Percentiles rank a stretch among this genome's conserved stretches.
These are phyloP conservation scores for Zygnema cylindricum DNA, from an alignment of 139 green algal species.

Conservation along the genomic window DNA sequence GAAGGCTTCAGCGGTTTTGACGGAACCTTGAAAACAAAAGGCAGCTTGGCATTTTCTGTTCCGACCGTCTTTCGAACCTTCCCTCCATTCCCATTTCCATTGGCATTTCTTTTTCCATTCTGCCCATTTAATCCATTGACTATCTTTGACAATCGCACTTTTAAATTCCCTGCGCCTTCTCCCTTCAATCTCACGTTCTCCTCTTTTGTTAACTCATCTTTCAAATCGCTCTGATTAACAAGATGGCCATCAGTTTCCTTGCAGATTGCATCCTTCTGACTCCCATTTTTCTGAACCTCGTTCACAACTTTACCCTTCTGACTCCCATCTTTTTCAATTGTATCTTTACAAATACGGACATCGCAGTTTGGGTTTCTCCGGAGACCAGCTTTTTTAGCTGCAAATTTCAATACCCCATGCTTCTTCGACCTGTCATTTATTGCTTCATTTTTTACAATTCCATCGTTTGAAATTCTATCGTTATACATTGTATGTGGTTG, in stretches of 20 bases:
- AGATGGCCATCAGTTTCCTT: neutral
- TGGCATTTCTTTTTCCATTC: neutral
- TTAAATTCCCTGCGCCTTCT: neutral
- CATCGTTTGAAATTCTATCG: too few relatives aligned
- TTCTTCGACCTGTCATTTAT: too few relatives aligned
- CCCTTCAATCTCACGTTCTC: neutral
- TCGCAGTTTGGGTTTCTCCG: too few relatives aligned
- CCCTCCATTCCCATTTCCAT: too few relatives aligned
- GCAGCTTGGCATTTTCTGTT: neutral
- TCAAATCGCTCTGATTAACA: neutral
- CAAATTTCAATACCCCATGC: too few relatives aligned
- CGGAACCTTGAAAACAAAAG: neutral
- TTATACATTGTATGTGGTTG: too few relatives aligned
- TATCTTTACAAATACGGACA: too few relatives aligned
- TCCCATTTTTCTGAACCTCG: neutral
- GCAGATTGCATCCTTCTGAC: neutral
- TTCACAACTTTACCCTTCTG: neutral
- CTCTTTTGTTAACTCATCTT: neutral
- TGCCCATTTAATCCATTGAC: neutral
- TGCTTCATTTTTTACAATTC: too few relatives aligned
- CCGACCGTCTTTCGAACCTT: too few relatives aligned
- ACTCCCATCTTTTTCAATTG: neutral
- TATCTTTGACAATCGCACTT: neutral
- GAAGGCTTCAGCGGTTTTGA: neutral
- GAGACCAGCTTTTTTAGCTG: too few relatives aligned